These are phyloP conservation scores for Xerocomus tenax DNA, from an alignment of 1,284 basidiomycete genomes.

Conservation along the genomic window DNA sequence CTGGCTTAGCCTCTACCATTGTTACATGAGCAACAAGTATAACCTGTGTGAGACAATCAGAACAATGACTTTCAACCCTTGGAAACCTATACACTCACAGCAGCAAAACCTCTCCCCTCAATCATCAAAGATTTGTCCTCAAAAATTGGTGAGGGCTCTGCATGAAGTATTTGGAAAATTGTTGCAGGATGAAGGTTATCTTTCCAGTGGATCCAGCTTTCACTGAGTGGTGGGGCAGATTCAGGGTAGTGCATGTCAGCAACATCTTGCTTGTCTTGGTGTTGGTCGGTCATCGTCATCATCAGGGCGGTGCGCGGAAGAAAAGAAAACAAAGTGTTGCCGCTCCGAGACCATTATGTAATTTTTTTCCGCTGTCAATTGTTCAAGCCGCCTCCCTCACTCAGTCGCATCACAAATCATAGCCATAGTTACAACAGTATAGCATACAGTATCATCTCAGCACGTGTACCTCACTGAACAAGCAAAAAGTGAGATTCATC, in stretches of 20 bases:
- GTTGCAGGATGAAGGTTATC: slow-evolving; percentile 19
- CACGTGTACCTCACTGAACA: slow-evolving; percentile 3
- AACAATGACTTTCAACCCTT: neutral
- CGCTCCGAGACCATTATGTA: neutral
- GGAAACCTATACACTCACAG: slow-evolving; percentile 13
- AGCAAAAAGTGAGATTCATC: slow-evolving; percentile 55
- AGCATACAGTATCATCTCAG: neutral
- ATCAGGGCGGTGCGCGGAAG: neutral
- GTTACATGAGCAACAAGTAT: slow-evolving; percentile 23
- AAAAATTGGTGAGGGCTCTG: slow-evolving; percentile 10
- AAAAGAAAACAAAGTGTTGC: too few species aligned
- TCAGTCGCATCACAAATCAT: neutral
- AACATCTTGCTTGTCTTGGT: slow-evolving; percentile 2
- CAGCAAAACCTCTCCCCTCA: slow-evolving; percentile 11
- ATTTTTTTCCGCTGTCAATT: neutral
- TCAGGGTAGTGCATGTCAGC: neutral
- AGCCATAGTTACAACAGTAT: neutral
- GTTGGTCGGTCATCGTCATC: slow-evolving; percentile 14
- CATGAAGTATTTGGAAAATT: slow-evolving; percentile 22
- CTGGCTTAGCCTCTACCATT: neutral
- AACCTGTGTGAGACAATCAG: slow-evolving; percentile 14
- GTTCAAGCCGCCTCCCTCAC: neutral
- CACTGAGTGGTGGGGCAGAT: neutral
- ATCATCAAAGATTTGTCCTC: slow-evolving; percentile 8
- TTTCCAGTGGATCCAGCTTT: slow-evolving; percentile 1